Conservation (phyloP, 1,284 basidiomycete species). For the Entoloma clypeatum region DNA sequence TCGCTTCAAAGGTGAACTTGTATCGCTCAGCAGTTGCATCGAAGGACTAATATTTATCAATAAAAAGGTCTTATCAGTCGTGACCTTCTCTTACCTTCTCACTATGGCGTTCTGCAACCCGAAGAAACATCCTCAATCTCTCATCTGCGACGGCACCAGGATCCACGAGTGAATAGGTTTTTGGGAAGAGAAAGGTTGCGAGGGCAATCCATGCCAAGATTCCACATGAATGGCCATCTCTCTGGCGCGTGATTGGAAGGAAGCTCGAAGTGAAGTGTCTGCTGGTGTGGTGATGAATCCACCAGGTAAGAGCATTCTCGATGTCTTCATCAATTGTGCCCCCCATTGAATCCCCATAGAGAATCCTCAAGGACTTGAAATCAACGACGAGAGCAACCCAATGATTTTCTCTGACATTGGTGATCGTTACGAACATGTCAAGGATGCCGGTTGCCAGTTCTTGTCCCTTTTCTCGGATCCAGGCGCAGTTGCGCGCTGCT, state of each 20-base stretch:
- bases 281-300: slow-evolving; percentile 18
- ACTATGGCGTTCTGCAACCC: background rate
- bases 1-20: too few species aligned
- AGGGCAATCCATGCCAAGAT: slow-evolving; percentile 20
- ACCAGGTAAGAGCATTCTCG: slow-evolving; percentile 18
- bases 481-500: background rate
- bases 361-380: slow-evolving; percentile 11
- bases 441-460: background rate
- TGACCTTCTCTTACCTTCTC: background rate
- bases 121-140: slow-evolving; percentile 14
- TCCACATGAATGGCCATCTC: slow-evolving; percentile 21
- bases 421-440: slow-evolving; percentile 9
- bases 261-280: slow-evolving; percentile 10
- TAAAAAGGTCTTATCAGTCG: background rate
- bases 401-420: slow-evolving; percentile 16
- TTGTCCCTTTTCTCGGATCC: slow-evolving; percentile 4
- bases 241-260: slow-evolving; percentile 20
- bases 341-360: slow-evolving; percentile 22
- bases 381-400: slow-evolving; percentile 23
- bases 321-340: slow-evolving; percentile 4
- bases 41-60: background rate
- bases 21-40: too few species aligned
- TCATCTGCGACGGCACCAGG: slow-evolving; percentile 8
- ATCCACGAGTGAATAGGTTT: slow-evolving; percentile 12
- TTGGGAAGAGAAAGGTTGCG: slow-evolving; percentile 10